Base-by-base conservation (phyloP, 202 grass and related monocot species). In the Dendrocalamus latiflorus region DNA sequence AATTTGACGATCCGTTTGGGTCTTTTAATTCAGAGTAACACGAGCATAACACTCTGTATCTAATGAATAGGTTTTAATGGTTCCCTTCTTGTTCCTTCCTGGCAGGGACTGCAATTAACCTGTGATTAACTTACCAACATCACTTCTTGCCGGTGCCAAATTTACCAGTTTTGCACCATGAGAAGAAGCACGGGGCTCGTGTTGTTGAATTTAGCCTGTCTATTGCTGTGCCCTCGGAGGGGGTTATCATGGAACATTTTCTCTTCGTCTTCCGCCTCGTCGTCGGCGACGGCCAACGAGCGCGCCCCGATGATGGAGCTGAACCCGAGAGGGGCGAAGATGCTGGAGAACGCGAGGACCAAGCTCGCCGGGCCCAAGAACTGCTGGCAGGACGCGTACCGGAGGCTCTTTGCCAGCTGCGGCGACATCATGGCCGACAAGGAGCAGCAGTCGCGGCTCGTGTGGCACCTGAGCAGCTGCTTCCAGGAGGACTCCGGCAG, bases 301-400 rank as follows among this genome's bases (percentile, higher is more conserved):
- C n/a, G n/a, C n/a, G n/a, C n/a, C n/a, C n/a, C n/a, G n/a, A n/a
- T n/a, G n/a, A n/a, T n/a, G n/a, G n/a, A n/a, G n/a, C n/a, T n/a
- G n/a, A n/a, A n/a, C n/a, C n/a, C n/a, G n/a, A n/a, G n/a, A n/a
- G n/a, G n/a, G n/a, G n/a, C n/a, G n/a, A n/a, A n/a, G n/a, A n/a
- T n/a, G n/a, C n/a, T 98, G 43, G 96, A 98, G 81, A 91, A 97
- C 55, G 93, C 93, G 22, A 70, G 68, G 83, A 88, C n/a, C n/a
- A n/a, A n/a, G n/a, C n/a, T n/a, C n/a, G n/a, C n/a, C n/a, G n/a
- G n/a, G n/a, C n/a, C n/a, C 2, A 86, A 41, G 26, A 83, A 85
- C 81, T 98, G 96, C 83, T 99, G 96, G 96, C 96, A 99, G 30
- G 84, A 88, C 11, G 96, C 89, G 16, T 99, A 99, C 77, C 72